A percentile compares a stretch with the other conserved stretches of the same genome.
phyloP scores from a whole-genome alignment of 106 monocot genomes.

The Dioscorea dumetorum region DNA sequence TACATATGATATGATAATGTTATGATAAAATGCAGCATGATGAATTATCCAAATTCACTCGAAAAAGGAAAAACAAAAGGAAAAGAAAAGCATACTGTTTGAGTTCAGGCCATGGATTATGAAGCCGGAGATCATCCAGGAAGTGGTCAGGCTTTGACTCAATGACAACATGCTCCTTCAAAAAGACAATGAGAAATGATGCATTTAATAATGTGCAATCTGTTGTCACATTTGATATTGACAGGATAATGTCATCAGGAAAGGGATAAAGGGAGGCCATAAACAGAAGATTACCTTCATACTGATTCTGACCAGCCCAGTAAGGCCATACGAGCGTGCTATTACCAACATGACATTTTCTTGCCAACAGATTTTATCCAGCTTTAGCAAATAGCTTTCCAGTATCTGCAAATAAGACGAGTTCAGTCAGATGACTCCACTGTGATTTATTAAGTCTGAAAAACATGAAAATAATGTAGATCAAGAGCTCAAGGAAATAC shows the following conservation, averaged over 20 bases:
- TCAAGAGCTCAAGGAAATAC: no score
- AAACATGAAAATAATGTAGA: no score
- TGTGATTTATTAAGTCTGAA: no score
- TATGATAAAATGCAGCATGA: no score
- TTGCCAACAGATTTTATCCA: constrained; percentile 92
- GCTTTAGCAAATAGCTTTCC: constrained; percentile 73
- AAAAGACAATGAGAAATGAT: neutral
- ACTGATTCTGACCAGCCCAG: constrained; percentile 87
- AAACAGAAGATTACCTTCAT: constrained; percentile 51
- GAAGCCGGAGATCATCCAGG: constrained; percentile 85
- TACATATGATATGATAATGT: no score
- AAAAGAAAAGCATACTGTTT: constrained; percentile 50
- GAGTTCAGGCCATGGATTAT: constrained; percentile 93
- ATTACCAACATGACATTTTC: constrained; percentile 69
- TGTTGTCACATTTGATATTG: no score
- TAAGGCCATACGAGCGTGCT: constrained; percentile 94
- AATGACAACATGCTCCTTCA: constrained; percentile 77
- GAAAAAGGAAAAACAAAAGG: neutral
- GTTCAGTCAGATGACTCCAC: neutral
- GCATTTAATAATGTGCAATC: no score
- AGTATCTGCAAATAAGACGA: constrained; percentile 31
- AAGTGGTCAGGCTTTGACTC: constrained; percentile 99
- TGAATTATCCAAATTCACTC: neutral
- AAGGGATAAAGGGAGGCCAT: no score
- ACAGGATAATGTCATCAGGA: no score